Conservation (phyloP, 2,329 filamentous ascomycete genomes). For the Arthrobotrys sphaeroides region DNA sequence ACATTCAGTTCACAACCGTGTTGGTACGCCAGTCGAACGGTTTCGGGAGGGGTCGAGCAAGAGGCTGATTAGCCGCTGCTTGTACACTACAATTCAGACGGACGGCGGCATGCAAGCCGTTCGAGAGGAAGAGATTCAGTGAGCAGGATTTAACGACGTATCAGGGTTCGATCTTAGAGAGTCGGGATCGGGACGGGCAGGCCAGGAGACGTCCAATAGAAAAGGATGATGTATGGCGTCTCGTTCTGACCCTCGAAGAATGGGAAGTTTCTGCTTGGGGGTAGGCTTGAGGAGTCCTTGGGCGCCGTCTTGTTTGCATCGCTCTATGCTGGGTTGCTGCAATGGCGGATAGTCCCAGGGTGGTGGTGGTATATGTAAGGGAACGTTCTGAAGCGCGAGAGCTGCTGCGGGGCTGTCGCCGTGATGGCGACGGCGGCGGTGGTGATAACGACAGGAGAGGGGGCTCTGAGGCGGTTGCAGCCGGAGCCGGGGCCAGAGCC, state of each 20-base stretch:
- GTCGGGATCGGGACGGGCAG: background rate
- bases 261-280: constrained; percentile 24
- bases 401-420: background rate
- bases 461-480: background rate
- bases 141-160: background rate
- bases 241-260: constrained; percentile 21
- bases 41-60: background rate
- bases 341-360: background rate
- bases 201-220: background rate
- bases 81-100: background rate
- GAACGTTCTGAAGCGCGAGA: background rate
- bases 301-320: constrained; percentile 53
- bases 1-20: constrained; percentile 11
- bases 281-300: constrained; percentile 26
- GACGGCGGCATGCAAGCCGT: constrained; percentile 1
- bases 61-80: background rate
- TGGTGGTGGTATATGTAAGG: background rate
- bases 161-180: constrained; percentile 6
- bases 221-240: constrained; percentile 1
- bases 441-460: background rate
- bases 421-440: background rate
- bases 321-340: constrained; percentile 22
- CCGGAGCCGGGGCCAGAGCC: background rate
- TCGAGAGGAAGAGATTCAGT: background rate
- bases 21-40: background rate